Conservation (phyloP, 1,139 yeast genomes). For the Pichia sp. region DNA sequence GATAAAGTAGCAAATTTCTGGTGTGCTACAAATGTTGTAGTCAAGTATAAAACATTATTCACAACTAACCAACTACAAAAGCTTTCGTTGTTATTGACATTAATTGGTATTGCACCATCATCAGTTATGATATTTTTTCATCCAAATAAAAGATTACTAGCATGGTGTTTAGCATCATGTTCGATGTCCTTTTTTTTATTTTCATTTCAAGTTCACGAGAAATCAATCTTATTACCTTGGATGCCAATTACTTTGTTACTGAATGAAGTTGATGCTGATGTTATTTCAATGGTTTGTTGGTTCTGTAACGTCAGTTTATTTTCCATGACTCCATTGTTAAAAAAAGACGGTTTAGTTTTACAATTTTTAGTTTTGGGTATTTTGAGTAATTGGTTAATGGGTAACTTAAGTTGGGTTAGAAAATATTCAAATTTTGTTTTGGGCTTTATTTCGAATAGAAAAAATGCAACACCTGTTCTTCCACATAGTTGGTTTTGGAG, state of each 20-base stretch:
- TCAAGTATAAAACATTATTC: constrained; percentile 61
- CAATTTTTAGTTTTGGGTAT: constrained; percentile 62
- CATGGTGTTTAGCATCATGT: constrained; percentile 76
- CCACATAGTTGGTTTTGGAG: constrained; percentile 52
- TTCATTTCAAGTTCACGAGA: constrained; percentile 94
- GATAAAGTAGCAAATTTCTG: constrained; percentile 97
- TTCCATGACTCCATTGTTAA: constrained; percentile 81
- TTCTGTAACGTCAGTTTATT: constrained; percentile 77
- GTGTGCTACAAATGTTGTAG: constrained; percentile 78
- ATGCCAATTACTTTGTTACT: constrained; percentile 72
- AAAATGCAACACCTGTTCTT: constrained; percentile 39
- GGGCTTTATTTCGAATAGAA: constrained; percentile 23
- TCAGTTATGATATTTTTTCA: constrained; percentile 46
- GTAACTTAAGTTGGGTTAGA: constrained; percentile 44
- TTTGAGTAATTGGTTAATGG: constrained; percentile 80
- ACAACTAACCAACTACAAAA: constrained; percentile 53
- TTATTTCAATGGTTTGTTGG: constrained; percentile 76
- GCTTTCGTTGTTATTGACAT: constrained; percentile 57
- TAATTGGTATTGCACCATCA: constrained; percentile 63
- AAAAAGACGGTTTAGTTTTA: constrained; percentile 62
- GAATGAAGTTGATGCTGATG: constrained; percentile 51
- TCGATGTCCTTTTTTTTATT: constrained; percentile 86
- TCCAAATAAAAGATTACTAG: constrained; percentile 43
- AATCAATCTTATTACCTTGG: constrained; percentile 79
- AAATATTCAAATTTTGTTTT: constrained; percentile 34